Conservation (phyloP, 768 basidiomycete species). For the Lyophyllum shimeji region DNA sequence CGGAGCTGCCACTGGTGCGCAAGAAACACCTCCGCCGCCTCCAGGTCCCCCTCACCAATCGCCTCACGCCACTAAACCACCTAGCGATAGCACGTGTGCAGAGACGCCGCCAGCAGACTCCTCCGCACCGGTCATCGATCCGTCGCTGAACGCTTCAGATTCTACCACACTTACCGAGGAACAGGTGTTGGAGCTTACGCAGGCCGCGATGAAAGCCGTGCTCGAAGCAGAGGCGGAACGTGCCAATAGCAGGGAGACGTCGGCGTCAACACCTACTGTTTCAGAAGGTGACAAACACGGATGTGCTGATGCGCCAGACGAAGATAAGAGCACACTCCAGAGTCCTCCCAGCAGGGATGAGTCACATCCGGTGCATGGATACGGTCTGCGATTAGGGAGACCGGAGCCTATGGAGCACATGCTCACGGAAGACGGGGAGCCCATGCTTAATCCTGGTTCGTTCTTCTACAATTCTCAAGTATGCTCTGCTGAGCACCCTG, state of each 20-base stretch:
- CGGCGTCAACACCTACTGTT: conserved; percentile 10
- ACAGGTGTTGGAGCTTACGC: conserved; percentile 25
- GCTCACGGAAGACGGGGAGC: conserved; percentile 62
- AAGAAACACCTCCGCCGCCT: conserved; percentile 2
- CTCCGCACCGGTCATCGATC: conserved; percentile 21
- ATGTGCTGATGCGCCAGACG: not conserved
- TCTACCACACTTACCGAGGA: conserved; percentile 22
- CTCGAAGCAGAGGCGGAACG: conserved; percentile 32
- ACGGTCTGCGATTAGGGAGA: conserved; percentile 32
- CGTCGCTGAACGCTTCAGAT: conserved; percentile 23
- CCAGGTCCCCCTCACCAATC: conserved; percentile 5
- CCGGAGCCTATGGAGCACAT: conserved; percentile 52
- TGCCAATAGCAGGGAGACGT: conserved; percentile 20
- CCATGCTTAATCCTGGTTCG: conserved; percentile 69
- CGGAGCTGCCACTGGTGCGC: not conserved
- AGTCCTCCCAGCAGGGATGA: not conserved
- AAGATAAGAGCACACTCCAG: not conserved
- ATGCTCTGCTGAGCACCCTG: conserved; percentile 3
- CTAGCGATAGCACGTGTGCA: not conserved
- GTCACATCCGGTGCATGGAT: conserved; percentile 21
- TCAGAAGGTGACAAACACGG: conserved; percentile 7
- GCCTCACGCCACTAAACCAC: not conserved
- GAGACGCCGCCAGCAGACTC: not conserved
- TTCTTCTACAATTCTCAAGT: conserved; percentile 8
- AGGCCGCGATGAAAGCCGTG: conserved; percentile 32